Evolutionary conservation across 2,329 filamentous ascomycete species (phyloP).

Genomic region (Colletotrichum sp.): DNA sequence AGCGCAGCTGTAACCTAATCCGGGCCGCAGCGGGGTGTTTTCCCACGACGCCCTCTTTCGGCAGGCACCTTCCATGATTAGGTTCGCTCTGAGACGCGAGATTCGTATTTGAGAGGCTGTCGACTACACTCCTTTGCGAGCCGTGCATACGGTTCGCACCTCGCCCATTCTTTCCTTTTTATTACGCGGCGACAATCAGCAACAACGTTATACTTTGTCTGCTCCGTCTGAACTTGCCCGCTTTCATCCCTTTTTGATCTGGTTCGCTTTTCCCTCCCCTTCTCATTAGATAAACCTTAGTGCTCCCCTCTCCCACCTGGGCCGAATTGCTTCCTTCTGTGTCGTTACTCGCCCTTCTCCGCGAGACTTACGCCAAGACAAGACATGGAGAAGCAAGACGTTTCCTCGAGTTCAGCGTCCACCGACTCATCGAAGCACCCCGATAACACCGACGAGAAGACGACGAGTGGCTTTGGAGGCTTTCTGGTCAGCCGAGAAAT

Average conservation of each 20-base stretch:
- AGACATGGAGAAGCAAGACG: not conserved
- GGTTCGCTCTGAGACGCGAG: not conserved
- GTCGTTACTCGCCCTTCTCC: not conserved
- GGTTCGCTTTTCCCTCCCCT: not conserved
- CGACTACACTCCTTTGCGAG: not conserved
- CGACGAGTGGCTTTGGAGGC: not conserved
- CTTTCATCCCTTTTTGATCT: not conserved
- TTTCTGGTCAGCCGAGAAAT: not conserved
- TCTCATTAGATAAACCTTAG: not conserved
- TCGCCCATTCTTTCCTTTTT: not conserved
- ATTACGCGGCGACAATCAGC: not conserved
- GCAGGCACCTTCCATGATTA: not conserved
- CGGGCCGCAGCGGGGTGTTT: not conserved
- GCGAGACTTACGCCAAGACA: not conserved
- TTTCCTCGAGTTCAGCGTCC: not conserved
- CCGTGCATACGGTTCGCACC: not conserved
- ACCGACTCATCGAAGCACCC: not conserved
- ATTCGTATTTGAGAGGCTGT: not conserved
- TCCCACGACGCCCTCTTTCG: not conserved
- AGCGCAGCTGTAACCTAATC: not conserved
- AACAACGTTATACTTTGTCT: not conserved
- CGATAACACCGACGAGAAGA: not conserved
- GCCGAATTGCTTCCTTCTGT: not conserved
- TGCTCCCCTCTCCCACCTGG: not conserved
- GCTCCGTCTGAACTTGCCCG: not conserved